A percentile compares a stretch with the other conserved stretches of the same genome.
These are phyloP conservation scores for Cyberlindnera japonica DNA, from an alignment of 805 yeast genomes.

Conservation along the genomic window DNA sequence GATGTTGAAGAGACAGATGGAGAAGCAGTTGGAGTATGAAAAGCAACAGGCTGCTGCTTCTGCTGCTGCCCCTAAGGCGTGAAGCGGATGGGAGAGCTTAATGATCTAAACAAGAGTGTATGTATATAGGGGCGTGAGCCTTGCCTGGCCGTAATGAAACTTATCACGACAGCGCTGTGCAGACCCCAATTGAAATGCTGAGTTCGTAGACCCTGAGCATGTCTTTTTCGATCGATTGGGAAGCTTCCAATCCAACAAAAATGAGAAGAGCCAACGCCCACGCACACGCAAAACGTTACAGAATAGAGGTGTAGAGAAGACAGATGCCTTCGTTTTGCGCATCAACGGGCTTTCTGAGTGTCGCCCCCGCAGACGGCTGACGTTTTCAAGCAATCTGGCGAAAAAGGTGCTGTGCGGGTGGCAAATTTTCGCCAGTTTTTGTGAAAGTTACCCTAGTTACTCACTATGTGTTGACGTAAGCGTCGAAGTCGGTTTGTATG, in stretches of 20 bases:
- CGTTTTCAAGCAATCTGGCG: too few relatives aligned
- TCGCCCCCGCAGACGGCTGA: too few relatives aligned
- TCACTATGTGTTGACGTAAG: neutral
- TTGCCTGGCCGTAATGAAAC: neutral
- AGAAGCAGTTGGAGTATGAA: conserved; percentile 38
- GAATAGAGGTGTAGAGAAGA: too few relatives aligned
- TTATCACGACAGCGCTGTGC: neutral
- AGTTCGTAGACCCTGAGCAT: too few relatives aligned
- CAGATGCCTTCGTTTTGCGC: too few relatives aligned
- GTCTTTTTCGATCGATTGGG: too few relatives aligned
- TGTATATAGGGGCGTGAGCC: neutral
- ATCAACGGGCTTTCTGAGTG: too few relatives aligned
- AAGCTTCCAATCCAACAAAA: neutral
- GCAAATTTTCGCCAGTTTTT: conserved; percentile 5
- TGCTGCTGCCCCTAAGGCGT: neutral
- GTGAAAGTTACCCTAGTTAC: neutral
- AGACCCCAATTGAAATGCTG: too few relatives aligned
- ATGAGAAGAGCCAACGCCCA: neutral
- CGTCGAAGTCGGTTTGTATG: neutral
- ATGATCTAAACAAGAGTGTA: neutral
- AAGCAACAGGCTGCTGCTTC: conserved; percentile 15
- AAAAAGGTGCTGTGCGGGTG: neutral
- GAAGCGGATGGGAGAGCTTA: neutral
- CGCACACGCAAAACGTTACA: too few relatives aligned
- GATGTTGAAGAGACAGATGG: conserved; percentile 39